Evolutionary conservation across 768 basidiomycete genomes (phyloP), one percentile per base, ranked within the genome.

Genomic region (Hericium coralloides): DNA sequence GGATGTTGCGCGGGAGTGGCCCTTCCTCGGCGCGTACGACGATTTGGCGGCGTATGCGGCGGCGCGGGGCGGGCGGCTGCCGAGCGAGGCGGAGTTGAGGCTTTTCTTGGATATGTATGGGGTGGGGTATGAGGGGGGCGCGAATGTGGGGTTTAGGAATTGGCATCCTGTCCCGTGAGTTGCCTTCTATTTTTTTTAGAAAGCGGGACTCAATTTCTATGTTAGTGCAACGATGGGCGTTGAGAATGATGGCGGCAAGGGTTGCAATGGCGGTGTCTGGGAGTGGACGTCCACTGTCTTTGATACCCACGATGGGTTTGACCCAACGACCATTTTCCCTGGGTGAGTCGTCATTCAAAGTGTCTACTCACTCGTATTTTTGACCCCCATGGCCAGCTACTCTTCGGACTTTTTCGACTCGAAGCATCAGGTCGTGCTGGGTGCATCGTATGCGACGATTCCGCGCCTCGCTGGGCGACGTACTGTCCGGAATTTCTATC

Each of bases 231-330:
- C 89, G 45, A 81, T 81, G 2, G 89, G 87, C 39, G 69, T 75
- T 59, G 72, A 73, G 58, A 73, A 68, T 52, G 64, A 67, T 57
- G 76, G 69, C 20, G 81, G 83, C 2, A 80, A 74, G 67, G 88
- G 90, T 12, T 82, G 84, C 60, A 98, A 99, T 62, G 97, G 97
- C 7, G 97, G 97, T 5, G 87, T 97, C 15, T 99, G 95, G 94
- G 94, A 98, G 74, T 98, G 95, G 95, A 97, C 95, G 0, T 87
- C 87, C 18, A 94, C 93, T 15, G 62, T 78, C 26, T 79, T 95
- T 48, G 85, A 83, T 20, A 75, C 73, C 25, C 76, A 82, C 59
- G 83, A 90, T 2, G 94, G 92, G 0, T 99, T 87, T 67, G 76
- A 76, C 49, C 76, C 84, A 9, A 92, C 90, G 1, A 70, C 69